Evolutionary conservation across 495 filamentous ascomycete species (phyloP).

Genomic region (Copromyces sp.): DNA sequence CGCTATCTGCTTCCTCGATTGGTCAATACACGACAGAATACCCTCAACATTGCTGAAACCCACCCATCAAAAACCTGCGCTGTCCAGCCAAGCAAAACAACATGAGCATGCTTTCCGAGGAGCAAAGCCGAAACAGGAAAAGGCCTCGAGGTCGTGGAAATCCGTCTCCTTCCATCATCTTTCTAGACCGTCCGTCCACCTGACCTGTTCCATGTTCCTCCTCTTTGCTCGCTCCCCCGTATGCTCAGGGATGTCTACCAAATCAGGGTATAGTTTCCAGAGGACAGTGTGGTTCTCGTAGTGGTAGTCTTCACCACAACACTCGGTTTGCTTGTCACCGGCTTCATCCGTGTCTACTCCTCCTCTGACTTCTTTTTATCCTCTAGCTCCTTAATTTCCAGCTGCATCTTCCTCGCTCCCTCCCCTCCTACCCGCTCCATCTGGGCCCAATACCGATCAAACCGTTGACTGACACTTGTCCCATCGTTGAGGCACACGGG

Average conservation of each 20-base stretch:
- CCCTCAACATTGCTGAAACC: neutral
- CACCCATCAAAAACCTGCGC: neutral
- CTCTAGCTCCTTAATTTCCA: neutral
- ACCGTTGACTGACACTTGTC: neutral
- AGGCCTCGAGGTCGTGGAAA: too few species aligned
- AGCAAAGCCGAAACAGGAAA: too few species aligned
- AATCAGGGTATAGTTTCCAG: too few species aligned
- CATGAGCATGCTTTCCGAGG: too few species aligned
- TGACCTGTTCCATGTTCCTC: too few species aligned
- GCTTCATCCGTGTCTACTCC: neutral
- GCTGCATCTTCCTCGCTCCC: neutral
- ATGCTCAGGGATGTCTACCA: too few species aligned
- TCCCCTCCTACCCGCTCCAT: neutral
- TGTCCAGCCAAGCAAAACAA: neutral
- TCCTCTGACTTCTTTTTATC: neutral
- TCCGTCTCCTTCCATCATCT: too few species aligned
- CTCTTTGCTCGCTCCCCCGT: too few species aligned
- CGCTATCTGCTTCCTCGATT: neutral
- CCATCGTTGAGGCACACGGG: neutral
- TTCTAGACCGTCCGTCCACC: too few species aligned
- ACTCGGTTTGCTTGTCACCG: too few species aligned
- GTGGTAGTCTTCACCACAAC: too few species aligned
- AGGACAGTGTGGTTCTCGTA: too few species aligned
- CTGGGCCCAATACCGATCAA: neutral
- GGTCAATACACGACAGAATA: neutral